A percentile compares a stretch with the other conserved stretches of the same genome.
phyloP scores from a whole-genome alignment of 345 rosid genomes.

The Nasturtium officinale region DNA sequence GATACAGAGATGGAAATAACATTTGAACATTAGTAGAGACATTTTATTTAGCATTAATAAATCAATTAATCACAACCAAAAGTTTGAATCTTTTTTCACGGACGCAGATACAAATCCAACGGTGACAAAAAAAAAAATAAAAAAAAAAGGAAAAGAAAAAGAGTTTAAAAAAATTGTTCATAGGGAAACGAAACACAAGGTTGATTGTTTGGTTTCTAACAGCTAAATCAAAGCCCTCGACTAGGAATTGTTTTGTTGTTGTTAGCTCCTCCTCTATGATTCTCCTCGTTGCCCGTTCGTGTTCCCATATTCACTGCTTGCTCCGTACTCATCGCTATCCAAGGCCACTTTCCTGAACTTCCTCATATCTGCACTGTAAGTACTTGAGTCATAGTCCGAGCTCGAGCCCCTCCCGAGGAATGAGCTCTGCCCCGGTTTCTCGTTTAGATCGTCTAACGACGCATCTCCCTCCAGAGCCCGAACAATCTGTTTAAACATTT shows the following conservation, averaged over 20 bases:
- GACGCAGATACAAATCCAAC: conserved; percentile 32
- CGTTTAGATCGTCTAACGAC: conserved; percentile 64
- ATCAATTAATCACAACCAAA: conserved; percentile 34
- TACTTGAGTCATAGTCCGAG: conserved; percentile 64
- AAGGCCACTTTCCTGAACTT: conserved; percentile 71
- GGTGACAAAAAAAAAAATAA: background rate
- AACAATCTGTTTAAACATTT: conserved; percentile 57
- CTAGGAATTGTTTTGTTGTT: conserved; percentile 28
- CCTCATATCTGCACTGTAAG: conserved; percentile 72
- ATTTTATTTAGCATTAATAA: conserved; percentile 21
- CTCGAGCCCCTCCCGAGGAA: conserved; percentile 55
- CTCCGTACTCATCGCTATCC: conserved; percentile 65
- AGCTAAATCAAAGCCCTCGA: conserved; percentile 36
- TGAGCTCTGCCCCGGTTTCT: conserved; percentile 57
- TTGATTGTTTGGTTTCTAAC: conserved; percentile 37
- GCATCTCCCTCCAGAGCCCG: conserved; percentile 85
- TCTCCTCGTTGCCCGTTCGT: conserved; percentile 65
- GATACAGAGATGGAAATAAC: background rate
- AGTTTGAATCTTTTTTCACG: conserved; percentile 7
- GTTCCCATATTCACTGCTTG: conserved; percentile 59
- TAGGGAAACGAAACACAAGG: conserved; percentile 14
- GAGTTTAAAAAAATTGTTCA: background rate
- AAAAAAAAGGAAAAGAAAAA: background rate
- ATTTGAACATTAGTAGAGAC: conserved; percentile 3
- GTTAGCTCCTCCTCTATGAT: conserved; percentile 32